phyloP scores from a whole-genome alignment of 305 asterid species.

The Withania somnifera region DNA sequence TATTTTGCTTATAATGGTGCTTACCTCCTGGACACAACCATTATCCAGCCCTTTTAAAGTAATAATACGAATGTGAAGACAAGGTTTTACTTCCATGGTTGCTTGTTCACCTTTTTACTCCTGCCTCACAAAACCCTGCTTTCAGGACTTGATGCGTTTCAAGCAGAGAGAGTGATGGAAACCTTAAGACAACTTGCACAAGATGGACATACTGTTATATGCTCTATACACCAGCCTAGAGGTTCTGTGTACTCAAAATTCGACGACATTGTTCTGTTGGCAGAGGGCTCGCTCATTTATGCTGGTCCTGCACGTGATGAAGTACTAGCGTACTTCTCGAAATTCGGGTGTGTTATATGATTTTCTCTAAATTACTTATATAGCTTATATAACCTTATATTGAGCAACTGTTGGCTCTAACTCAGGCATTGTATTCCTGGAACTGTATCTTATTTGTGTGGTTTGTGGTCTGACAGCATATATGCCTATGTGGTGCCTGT shows the following conservation, averaged over 20 bases:
- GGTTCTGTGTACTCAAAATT: conserved; percentile 91
- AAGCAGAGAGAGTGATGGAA: conserved; percentile 99
- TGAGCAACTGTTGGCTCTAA: neutral
- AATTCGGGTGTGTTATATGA: conserved; percentile 59
- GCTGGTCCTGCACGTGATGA: conserved; percentile 87
- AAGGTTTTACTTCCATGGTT: neutral
- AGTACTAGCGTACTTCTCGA: conserved; percentile 62
- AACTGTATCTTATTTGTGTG: neutral
- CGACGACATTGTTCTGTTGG: conserved; percentile 81
- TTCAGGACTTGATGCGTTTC: conserved; percentile 99
- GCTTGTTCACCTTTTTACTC: neutral
- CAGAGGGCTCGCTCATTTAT: conserved; percentile 83
- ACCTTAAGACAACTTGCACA: conserved; percentile 77
- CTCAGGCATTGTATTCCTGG: neutral
- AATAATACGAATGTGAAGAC: neutral
- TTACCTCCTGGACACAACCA: neutral
- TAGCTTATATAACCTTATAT: neutral
- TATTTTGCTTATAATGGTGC: neutral
- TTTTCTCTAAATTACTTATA: neutral
- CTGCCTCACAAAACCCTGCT: conserved; percentile 12
- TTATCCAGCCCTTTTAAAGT: neutral
- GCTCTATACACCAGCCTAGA: conserved; percentile 98
- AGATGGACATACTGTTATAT: conserved; percentile 95
- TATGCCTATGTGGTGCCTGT: neutral
- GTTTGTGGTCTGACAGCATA: neutral